A percentile compares a stretch with the other conserved stretches of the same genome.
These are phyloP conservation scores for Fusarium sp. DNA, from an alignment of 2,329 filamentous ascomycete species.

Conservation along the genomic window DNA sequence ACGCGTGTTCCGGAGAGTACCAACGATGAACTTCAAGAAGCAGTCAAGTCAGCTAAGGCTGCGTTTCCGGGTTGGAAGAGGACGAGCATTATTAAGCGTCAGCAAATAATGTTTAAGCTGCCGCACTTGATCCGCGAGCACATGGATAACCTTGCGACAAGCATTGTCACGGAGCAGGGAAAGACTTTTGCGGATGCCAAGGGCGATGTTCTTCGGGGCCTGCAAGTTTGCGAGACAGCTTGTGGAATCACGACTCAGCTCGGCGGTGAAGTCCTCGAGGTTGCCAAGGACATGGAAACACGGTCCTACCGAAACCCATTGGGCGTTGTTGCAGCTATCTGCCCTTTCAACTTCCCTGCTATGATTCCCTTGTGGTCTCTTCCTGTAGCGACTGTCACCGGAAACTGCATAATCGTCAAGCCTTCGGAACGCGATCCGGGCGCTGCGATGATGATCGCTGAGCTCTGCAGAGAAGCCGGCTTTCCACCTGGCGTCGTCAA, in stretches of 20 bases:
- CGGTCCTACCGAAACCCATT: conserved; percentile 77
- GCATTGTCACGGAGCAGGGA: conserved; percentile 80
- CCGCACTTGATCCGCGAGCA: conserved; percentile 77
- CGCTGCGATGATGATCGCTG: conserved; percentile 81
- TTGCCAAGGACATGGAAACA: conserved; percentile 88
- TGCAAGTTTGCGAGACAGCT: conserved; percentile 80
- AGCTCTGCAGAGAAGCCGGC: conserved; percentile 77
- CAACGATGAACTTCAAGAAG: conserved; percentile 72
- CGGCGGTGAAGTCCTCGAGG: conserved; percentile 79
- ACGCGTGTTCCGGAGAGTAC: conserved; percentile 81
- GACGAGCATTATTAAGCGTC: conserved; percentile 72
- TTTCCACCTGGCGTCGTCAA: conserved; percentile 81
- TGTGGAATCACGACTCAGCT: conserved; percentile 78
- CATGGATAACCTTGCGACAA: conserved; percentile 79
- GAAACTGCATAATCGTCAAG: conserved; percentile 82
- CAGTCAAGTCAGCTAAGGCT: conserved; percentile 74
- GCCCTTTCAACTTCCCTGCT: conserved; percentile 84
- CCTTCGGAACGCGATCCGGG: conserved; percentile 82
- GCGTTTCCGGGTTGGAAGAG: conserved; percentile 74
- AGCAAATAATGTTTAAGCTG: conserved; percentile 83
- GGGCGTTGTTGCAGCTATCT: conserved; percentile 80
- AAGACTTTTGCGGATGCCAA: conserved; percentile 81
- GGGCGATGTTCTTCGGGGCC: conserved; percentile 76
- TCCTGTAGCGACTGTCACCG: conserved; percentile 78
- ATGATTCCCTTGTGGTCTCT: conserved; percentile 89